Base-by-base conservation (phyloP, 2,329 filamentous ascomycete species). In the Aspergillus tubingensis region DNA sequence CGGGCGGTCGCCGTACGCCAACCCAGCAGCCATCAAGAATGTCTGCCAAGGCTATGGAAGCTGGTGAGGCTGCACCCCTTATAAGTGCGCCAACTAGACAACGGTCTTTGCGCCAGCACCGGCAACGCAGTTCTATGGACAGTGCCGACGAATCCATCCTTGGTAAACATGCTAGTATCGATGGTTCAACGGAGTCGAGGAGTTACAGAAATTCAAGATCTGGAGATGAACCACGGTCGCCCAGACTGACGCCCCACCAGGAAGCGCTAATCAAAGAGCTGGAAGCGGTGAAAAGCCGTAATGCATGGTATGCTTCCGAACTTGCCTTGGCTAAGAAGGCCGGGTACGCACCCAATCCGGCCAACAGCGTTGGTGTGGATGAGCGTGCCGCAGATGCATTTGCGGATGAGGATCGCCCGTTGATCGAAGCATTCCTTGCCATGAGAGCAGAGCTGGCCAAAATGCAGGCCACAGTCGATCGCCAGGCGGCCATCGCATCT, bases 301-400 rank as follows among this genome's bases (percentile, higher is more conserved):
- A 96, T 77, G 94, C 94, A 0, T 99, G 95, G 95, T 97, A 96
- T 76, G 92, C 92, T 7, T 97, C 94, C 0, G 95, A 99, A 77
- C 82, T 99, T 49, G 92, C 96, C 60, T 81, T 99, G 64, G 96
- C 95, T 6, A 88, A 91, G 53, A 96, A 96, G 77, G 87, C 91
- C 43, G 95, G 95, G 5, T 99, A 98, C 71, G 84, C 87, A 6
- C 85, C 91, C 15, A 92, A 86, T 63, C 81, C 87, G 2, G 87
- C 88, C 1, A 84, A 87, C 25, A 91, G 86, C 70, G 88, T 91
- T 13, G 83, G 87, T 0, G 81, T 96, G 23, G 94, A 98, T 64
- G 88, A 90, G 66, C 87, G 90, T 62, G 83, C 85, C 0, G 83
- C 88, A 2, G 92, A 96, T 67, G 88, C 88, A 0, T 93, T 99